phyloP scores from a whole-genome alignment of 179 eudicot species.

The Carnegiea gigantea region DNA sequence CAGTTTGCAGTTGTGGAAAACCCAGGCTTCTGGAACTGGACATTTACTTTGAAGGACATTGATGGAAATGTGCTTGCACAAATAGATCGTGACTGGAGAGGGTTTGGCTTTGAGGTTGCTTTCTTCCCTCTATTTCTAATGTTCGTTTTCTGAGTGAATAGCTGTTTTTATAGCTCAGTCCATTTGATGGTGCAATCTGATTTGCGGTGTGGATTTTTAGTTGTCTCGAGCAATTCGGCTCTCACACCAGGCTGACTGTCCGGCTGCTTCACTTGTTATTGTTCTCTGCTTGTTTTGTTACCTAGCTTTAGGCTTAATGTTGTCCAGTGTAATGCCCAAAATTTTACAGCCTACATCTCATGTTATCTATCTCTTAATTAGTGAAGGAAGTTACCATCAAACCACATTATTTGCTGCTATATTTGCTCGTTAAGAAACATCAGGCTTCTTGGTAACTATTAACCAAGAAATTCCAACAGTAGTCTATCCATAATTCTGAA shows the following conservation, averaged over 20 bases:
- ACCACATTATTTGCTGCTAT: neutral
- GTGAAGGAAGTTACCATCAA: neutral
- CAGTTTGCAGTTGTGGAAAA: conserved; percentile 98
- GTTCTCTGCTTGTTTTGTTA: neutral
- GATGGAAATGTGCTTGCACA: conserved; percentile 82
- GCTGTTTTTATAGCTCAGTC: too few species aligned
- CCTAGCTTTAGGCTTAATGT: neutral
- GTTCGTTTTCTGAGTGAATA: neutral
- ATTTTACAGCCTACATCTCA: neutral
- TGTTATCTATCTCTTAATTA: too few species aligned
- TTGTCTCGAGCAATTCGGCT: neutral
- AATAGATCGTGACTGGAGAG: conserved; percentile 97
- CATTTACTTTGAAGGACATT: conserved; percentile 85
- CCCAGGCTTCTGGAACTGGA: conserved; percentile 97
- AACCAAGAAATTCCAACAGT: neutral
- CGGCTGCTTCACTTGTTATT: neutral
- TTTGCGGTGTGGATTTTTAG: neutral
- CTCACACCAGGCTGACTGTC: neutral
- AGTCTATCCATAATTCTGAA: neutral
- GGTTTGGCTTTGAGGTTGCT: conserved; percentile 93
- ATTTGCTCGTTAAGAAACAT: neutral
- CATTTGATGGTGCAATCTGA: neutral
- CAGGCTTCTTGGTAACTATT: neutral
- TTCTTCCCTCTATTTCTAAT: conserved; percentile 15
- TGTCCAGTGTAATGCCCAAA: neutral